Conservation (phyloP, 495 filamentous ascomycete species). For the Pyronema domesticum region DNA sequence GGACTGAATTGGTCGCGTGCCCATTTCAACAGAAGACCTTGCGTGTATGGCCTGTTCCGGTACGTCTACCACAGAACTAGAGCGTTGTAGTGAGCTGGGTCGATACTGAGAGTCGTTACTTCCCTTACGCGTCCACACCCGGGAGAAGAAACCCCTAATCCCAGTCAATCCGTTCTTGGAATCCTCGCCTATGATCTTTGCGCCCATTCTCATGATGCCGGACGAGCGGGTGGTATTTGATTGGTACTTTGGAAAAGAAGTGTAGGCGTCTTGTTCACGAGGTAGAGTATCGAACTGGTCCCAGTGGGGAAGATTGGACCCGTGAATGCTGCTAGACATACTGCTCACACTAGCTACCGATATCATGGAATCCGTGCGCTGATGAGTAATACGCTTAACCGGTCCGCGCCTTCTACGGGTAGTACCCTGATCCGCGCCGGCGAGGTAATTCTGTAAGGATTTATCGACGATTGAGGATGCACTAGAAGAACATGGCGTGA, state of each 20-base stretch:
- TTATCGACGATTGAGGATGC: not conserved
- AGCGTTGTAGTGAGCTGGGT: too few relatives aligned
- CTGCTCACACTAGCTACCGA: not conserved
- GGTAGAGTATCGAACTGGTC: not conserved
- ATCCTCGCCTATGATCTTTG: slow-evolving; percentile 1
- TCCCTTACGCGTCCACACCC: too few relatives aligned
- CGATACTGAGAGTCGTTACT: too few relatives aligned
- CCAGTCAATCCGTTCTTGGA: too few relatives aligned
- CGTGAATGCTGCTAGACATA: not conserved
- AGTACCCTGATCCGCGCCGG: not conserved
- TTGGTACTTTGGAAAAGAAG: not conserved
- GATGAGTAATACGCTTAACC: not conserved
- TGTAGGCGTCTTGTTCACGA: not conserved
- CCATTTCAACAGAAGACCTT: too few relatives aligned
- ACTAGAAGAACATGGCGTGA: too few relatives aligned
- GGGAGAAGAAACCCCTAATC: too few relatives aligned
- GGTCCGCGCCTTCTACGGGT: not conserved
- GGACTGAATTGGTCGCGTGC: too few relatives aligned
- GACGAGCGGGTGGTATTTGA: not conserved
- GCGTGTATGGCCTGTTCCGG: too few relatives aligned
- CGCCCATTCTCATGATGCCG: not conserved
- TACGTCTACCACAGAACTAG: too few relatives aligned
- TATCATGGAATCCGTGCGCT: not conserved
- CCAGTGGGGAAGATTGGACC: not conserved
- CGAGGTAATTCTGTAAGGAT: not conserved